Conservation (phyloP, 768 basidiomycete species). For the Boletus pseudo-olivaceus region DNA sequence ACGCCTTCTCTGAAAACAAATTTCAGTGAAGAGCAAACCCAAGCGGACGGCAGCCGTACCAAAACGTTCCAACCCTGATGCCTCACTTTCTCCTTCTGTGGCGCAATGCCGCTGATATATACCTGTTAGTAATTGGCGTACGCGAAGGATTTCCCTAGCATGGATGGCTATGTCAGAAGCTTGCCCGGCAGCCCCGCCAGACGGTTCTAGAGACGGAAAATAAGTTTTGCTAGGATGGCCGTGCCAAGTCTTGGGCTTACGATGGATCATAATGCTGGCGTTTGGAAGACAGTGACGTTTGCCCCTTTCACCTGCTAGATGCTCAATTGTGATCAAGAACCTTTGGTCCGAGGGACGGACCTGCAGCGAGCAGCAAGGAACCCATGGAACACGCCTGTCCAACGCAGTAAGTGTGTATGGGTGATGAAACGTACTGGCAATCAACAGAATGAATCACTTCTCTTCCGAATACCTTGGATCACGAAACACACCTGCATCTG, state of each 20-base stretch:
- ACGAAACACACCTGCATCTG: conserved; percentile 66
- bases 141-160: conserved; percentile 91
- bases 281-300: conserved; percentile 91
- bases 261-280: conserved; percentile 98
- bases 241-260: conserved; percentile 42
- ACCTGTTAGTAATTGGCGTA: conserved; percentile 75
- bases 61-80: conserved; percentile 69
- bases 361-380: conserved; percentile 86
- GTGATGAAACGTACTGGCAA: conserved; percentile 81
- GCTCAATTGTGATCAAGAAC: conserved; percentile 15
- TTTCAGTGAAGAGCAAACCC: conserved; percentile 19
- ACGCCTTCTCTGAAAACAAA: conserved; percentile 62
- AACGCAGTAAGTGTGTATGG: conserved; percentile 95
- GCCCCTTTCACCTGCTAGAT: conserved; percentile 64
- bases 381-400: conserved; percentile 98
- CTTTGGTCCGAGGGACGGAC: conserved; percentile 26
- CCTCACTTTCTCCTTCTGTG: conserved; percentile 58
- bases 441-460: conserved; percentile 26
- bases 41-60: conserved; percentile 45
- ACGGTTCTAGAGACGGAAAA: conserved; percentile 64
- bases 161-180: conserved; percentile 98
- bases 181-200: conserved; percentile 93
- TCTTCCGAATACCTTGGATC: background rate
- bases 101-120: conserved; percentile 90
- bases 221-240: conserved; percentile 6